Base-by-base conservation (phyloP, 2,329 filamentous ascomycete genomes). In the Ascochyta koolunga region DNA sequence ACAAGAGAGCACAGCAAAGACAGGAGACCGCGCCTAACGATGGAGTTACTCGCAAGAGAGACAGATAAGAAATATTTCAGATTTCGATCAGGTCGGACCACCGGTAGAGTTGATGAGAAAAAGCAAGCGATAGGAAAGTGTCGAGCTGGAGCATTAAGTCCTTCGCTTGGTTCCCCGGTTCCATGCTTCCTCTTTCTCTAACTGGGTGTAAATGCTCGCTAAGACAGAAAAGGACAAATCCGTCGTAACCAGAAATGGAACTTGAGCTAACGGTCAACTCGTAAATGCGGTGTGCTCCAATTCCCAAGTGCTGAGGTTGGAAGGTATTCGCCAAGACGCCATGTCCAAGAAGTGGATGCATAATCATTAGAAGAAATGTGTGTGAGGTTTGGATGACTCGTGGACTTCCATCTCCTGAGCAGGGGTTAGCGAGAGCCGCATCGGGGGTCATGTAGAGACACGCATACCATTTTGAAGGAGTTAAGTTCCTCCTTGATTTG, bases 401-500 rank as follows among this genome's bases (percentile, higher is more conserved):
- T 99, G 95, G 69, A 99, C 95, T 82, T 98, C 95, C 95, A 99
- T 99, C 81, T 99, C 95, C 95, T 98, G 39, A 48, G 13, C 15
- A n/a, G 15, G 38, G 33, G 66, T 85, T 75, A 84, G 80, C 62
- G 59, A 42, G 2, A 4, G n/a, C 16, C 33, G 21, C 10, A 38
- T 15, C 4, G n/a, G 15, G 11, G 2, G 15, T 22, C 13, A n/a
- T n/a, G n/a, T 24, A 22, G 5, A 7, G 1, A 10, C n/a, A 9
- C 10, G 31, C 87, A 58, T 80, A 95, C 91, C 95, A 99, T 99
- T 77, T 99, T 99, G 83, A 99, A 99, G 66, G 88, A 96, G 79
- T 99, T 99, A 66, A 99, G 85, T 79, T 99, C 95, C 79, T 99
- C 95, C 79, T 98, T 98, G 79, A 99, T 99, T 76, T 99, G 95